Evolutionary conservation across 352 stramenopile species (phyloP), one percentile per base, ranked within the genome.

Genomic region (Phytophthora sansomeana): DNA sequence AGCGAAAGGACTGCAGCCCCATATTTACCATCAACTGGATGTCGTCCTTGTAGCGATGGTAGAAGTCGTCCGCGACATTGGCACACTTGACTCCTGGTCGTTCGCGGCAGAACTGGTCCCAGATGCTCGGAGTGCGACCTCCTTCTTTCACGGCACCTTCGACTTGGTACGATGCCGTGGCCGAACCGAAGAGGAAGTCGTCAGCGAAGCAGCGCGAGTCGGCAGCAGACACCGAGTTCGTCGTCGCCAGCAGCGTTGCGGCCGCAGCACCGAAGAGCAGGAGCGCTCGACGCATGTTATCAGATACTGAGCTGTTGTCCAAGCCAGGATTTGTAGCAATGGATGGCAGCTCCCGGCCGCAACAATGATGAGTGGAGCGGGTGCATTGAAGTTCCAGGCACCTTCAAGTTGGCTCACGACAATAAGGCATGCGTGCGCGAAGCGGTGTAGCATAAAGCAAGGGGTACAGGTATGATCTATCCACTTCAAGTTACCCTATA

Each of bases 91-190:
- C 46, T 52, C 87, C 64, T 16, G 78, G 54, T 6, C 83, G 68
- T n/a, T n/a, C 70, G 19, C 77, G 77, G 38, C 85, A 96, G 61
- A 90, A 98, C 17, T 83, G 85, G 81, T 99, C 95, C 96, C 96
- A 98, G 53, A 98, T 97, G 11, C 77, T 98, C n/a, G n/a, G n/a
- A n/a, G n/a, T n/a, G n/a, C n/a, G n/a, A n/a, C n/a, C n/a, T n/a
- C n/a, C n/a, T n/a, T n/a, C n/a, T n/a, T n/a, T n/a, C n/a, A n/a
- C n/a, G n/a, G n/a, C n/a, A n/a, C n/a, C n/a, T n/a, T n/a, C 95
- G 42, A 98, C 91, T 69, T 98, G 93, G 76, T 97, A 98, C 19
- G 85, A 69, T 4, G 93, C 90, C 6, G 93, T 98, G 93, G 90
- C n/a, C 5, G 80, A 79, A 19, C 95, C 93, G 53, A 91, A 96